phyloP scores from a whole-genome alignment of 1,139 yeast species.

The Debaryomyces robertsiae region DNA sequence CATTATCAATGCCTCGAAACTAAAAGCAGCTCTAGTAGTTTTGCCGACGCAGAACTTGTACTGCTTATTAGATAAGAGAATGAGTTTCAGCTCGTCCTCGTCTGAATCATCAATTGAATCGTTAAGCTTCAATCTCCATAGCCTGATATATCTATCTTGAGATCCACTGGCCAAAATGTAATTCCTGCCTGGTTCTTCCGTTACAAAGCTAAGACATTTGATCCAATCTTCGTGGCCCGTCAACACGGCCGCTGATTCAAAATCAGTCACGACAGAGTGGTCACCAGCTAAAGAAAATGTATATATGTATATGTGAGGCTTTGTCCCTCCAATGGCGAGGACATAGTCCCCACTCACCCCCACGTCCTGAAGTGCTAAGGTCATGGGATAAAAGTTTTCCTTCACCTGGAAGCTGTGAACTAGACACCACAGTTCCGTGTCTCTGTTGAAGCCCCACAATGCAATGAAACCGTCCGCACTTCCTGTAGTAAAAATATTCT shows the following conservation, averaged over 20 bases:
- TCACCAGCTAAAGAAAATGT: conserved; percentile 37
- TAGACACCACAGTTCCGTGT: conserved; percentile 23
- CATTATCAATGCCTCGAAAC: conserved; percentile 90
- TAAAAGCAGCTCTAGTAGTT: conserved; percentile 52
- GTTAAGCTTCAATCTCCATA: conserved; percentile 74
- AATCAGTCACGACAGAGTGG: conserved; percentile 16
- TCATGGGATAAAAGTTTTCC: conserved; percentile 63
- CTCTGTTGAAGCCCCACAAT: conserved; percentile 45
- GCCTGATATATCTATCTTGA: conserved; percentile 84
- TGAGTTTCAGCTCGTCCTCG: conserved; percentile 56
- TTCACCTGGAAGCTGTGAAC: conserved; percentile 41
- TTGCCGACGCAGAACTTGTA: conserved; percentile 49
- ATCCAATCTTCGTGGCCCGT: conserved; percentile 97
- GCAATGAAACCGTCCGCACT: conserved; percentile 63
- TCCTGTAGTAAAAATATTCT: conserved; percentile 55
- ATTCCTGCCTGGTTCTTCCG: conserved; percentile 47
- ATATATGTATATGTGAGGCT: conserved; percentile 57
- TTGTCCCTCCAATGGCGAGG: conserved; percentile 85
- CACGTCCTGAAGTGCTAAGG: conserved; percentile 56
- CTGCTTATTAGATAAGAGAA: conserved; percentile 65
- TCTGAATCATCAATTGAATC: conserved; percentile 59
- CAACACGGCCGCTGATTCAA: conserved; percentile 52
- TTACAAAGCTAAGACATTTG: conserved; percentile 65
- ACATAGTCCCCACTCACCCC: conserved; percentile 40
- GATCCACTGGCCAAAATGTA: conserved; percentile 81